Base-by-base conservation (phyloP, 2,329 filamentous ascomycete species). In the Alternaria sp. region DNA sequence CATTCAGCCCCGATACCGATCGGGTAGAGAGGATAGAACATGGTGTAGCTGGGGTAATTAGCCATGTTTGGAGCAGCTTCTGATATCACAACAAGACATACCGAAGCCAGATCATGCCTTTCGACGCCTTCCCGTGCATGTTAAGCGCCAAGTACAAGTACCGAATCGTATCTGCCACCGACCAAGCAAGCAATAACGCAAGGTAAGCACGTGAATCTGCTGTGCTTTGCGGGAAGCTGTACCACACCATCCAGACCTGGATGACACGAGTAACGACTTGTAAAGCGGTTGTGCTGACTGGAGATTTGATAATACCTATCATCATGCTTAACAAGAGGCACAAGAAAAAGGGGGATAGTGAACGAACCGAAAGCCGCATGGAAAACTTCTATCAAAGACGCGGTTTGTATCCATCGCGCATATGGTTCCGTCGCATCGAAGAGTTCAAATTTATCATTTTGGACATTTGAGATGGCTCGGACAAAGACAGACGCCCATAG, bases 201-300 rank as follows among this genome's bases (percentile, higher is more conserved):
- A 56, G n/a, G 34, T 72, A 74, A 4, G 71, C 69, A 16, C 12
- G 25, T 1, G 67, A 71, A 2, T 55, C 20, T 5, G 67, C 65
- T 2, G 70, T 72, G 40, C 46, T 67, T 2, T 28, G 38, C 0
- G 71, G 71, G 36, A 72, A 74, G 10, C 48, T 45, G 22, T 57
- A 67, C 71, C 70, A 74, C 6, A 74, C 64, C 66, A 74, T 68
- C 71, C 71, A 74, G 3, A 72, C 67, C 41, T 74, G 71, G 18
- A 74, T 74, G 3, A 64, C 63, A n/a, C 71, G 70, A 2, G 71
- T 73, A 48, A 63, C 52, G 5, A 70, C 65, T 40, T 74, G 71
- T 2, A 67, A 51, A 8, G 66, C 66, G 1, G 71, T 74, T 5
- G 67, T 74, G 44, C 62, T 58, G 27, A 73, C 61, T 9, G 70